Base-by-base conservation (phyloP, 768 basidiomycete species). In the Favolaschia claudopus region DNA sequence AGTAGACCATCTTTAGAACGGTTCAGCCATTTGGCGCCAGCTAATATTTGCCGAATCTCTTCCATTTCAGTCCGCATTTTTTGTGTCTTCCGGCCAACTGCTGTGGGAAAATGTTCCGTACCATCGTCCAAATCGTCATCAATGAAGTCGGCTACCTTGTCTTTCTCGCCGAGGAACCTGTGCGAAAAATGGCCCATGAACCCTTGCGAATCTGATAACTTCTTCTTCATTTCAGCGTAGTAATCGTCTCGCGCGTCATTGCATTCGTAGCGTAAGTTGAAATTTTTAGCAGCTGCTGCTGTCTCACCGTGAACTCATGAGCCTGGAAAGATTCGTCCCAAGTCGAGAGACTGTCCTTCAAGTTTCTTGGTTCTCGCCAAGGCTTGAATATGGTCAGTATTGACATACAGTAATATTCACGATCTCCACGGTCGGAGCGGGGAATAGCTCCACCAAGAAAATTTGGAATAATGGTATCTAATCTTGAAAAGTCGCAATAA, bases 231-330 rank as follows among this genome's bases (percentile, higher is more conserved):
- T n/a, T 14, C 51, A 13, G 61, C 60, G 32, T 44, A 39, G 44
- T 63, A 69, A 56, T 74, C 70, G 60, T 73, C 72, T 29, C 62
- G 12, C 8, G 65, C 73, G 65, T 73, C 72, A 12, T 62, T 36
- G 44, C 74, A 75, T 40, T 72, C 72, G 52, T 72, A 72, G 9
- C 56, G 28, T 7, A 76, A 3, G 34, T 70, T 65, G 40, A 74
- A 64, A 32, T 72, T 67, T 2, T n/a, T 60, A 74, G 68, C 2
- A 73, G 25, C n/a, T 62, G 12, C 7, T 4, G 9, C n/a, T 70
- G 60, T 22, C 43, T 20, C 1, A 24, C 10, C 2, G 63, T 58
- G 36, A 73, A 68, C 3, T 49, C 17, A 46, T 68, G 44, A 3
- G 19, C 34, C 17, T 19, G 13, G 42, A 67, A 69, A 2, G 63